phyloP scores from a whole-genome alignment of 345 rosid species.

The Barbarea vulgaris region DNA sequence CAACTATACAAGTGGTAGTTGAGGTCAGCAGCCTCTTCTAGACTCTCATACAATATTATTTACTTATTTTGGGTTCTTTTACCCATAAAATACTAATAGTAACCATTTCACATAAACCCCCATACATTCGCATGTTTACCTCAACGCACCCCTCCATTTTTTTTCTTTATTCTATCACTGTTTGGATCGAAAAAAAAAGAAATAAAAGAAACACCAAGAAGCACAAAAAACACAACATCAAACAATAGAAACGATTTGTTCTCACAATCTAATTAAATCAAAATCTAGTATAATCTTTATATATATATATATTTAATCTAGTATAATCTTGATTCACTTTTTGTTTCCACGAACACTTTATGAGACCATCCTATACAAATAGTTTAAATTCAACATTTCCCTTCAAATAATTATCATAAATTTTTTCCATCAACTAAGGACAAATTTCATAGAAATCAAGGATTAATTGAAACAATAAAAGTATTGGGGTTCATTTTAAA shows the following conservation, averaged over 20 bases:
- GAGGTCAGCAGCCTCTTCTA: constrained; percentile 29
- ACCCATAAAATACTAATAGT: not conserved
- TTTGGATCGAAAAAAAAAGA: not conserved
- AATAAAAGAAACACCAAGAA: not conserved
- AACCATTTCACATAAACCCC: not conserved
- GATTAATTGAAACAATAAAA: not conserved
- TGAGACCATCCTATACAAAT: not conserved
- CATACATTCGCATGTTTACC: not conserved
- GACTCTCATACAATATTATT: not conserved
- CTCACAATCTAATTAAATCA: not conserved
- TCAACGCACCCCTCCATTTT: not conserved
- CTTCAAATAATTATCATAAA: not conserved
- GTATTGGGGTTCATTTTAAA: not conserved
- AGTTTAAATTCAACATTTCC: not conserved
- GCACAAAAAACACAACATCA: not conserved
- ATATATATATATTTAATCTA: no score
- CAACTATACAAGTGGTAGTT: constrained; percentile 19
- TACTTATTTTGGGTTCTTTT: not conserved
- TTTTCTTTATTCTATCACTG: not conserved
- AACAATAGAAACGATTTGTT: not conserved
- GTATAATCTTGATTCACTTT: not conserved
- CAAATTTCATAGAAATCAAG: not conserved
- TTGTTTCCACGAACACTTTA: not conserved
- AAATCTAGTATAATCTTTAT: no score
- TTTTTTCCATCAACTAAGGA: not conserved